phyloP scores from a whole-genome alignment of 768 basidiomycete species.

The Lentinula detonsa region DNA sequence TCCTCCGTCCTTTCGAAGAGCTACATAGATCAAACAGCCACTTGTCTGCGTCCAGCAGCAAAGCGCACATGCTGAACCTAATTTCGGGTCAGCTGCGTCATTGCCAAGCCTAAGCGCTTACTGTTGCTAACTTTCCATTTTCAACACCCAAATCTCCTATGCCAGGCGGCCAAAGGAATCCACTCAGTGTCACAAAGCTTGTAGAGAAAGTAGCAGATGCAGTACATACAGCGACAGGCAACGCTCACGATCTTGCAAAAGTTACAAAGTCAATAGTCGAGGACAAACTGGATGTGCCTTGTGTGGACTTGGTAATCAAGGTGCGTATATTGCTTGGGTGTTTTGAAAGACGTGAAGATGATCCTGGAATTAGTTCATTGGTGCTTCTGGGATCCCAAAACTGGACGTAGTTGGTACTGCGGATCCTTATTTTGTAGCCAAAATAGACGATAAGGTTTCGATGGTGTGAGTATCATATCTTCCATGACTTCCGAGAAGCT shows the following conservation, averaged over 20 bases:
- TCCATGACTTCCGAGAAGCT: too few species aligned
- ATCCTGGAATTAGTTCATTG: constrained; percentile 48
- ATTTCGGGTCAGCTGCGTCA: not conserved
- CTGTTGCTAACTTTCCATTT: not conserved
- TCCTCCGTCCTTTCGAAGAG: too few species aligned
- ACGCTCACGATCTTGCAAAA: constrained; percentile 26
- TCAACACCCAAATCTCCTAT: constrained; percentile 19
- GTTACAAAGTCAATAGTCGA: constrained; percentile 22
- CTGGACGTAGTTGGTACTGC: constrained; percentile 60
- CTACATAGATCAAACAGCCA: too few species aligned
- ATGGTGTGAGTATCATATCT: constrained; percentile 45
- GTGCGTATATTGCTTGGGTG: constrained; percentile 18
- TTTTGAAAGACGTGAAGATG: not conserved
- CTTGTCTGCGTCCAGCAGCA: too few species aligned
- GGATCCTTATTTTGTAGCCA: constrained; percentile 71
- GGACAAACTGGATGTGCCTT: constrained; percentile 32
- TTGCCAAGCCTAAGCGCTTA: not conserved
- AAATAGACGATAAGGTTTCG: constrained; percentile 54
- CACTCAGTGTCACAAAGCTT: constrained; percentile 28
- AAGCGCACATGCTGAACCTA: too few species aligned
- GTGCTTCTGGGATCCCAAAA: constrained; percentile 62
- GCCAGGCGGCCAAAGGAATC: constrained; percentile 52
- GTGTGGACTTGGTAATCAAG: constrained; percentile 54
- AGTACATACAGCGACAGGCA: constrained; percentile 20
- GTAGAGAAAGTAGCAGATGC: constrained; percentile 20